Conservation (phyloP, 2,329 filamentous ascomycete genomes). For the Talaromyces sp. region DNA sequence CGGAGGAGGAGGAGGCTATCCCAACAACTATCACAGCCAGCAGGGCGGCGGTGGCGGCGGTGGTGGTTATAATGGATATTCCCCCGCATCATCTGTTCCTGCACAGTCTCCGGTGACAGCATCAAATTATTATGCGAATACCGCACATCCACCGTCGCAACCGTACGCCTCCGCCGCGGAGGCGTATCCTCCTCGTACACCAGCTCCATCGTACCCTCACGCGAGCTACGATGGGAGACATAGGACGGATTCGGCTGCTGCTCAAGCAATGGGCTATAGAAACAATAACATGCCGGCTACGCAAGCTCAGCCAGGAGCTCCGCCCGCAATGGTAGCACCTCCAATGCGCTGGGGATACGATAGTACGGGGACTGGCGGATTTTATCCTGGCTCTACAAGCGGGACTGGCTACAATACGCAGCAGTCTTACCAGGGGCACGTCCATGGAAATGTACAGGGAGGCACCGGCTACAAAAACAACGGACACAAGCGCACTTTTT, state of each 20-base stretch:
- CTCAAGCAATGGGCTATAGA: not conserved
- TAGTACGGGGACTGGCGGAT: conserved; percentile 45
- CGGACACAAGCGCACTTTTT: conserved; percentile 33
- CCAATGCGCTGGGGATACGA: conserved; percentile 55
- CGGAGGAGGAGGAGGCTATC: conserved; percentile 21
- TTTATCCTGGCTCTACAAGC: conserved; percentile 36
- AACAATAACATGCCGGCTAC: not conserved
- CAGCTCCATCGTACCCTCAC: not conserved
- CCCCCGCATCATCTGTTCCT: conserved; percentile 21
- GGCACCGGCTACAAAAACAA: conserved; percentile 19
- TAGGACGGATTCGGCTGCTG: not conserved
- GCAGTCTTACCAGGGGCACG: conserved; percentile 17
- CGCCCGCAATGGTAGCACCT: conserved; percentile 47
- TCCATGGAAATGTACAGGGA: conserved; percentile 16
- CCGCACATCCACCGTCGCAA: not conserved
- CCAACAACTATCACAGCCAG: conserved; percentile 18
- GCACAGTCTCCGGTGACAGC: not conserved
- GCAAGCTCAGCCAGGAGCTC: not conserved
- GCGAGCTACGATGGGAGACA: not conserved
- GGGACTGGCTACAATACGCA: conserved; percentile 18
- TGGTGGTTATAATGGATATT: conserved; percentile 27
- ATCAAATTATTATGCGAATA: not conserved
- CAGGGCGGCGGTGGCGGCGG: conserved; percentile 18
- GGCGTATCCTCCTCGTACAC: conserved; percentile 17
- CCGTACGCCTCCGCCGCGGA: conserved; percentile 16